Base-by-base conservation (phyloP, 2,329 filamentous ascomycete genomes). In the Aspergillus neotritici region DNA sequence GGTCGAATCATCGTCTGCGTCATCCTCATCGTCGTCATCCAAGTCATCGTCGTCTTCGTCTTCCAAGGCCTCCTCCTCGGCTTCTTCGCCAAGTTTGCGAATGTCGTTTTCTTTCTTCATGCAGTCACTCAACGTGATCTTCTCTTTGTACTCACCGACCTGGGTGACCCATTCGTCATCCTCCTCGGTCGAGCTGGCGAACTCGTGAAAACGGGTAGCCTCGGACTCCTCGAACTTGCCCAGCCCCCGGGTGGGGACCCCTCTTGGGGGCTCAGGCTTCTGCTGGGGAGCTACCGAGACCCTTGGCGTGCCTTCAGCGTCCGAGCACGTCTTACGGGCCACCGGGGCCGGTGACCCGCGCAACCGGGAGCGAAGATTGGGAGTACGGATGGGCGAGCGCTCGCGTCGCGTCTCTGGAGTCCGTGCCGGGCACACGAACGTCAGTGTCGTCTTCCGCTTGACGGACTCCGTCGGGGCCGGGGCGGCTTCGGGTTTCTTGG, bases 151-250 rank as follows among this genome's bases (percentile, higher is more conserved):
- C 28, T 79, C 77, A 6, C 77, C 74, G 29, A 79, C 73, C 56
- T 87, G 84, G 43, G 84, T 81, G 25, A 94, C 87, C 93, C 93
- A 98, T 56, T 95, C 90, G 45, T 96, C 90, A 49, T 93, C 86
- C 46, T 87, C 81, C 32, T 84, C 76, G 45, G 82, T 77, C 38
- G 87, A 89, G 61, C 85, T 89, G 34, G 87, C 91, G 63, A 97
- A 97, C 58, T 95, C 91, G 63, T 96, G 87, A 61, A 96, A 97
- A 37, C 67, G 62, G 30, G 66, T 69, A 3, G 64, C 67, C 50
- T 70, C 68, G 3, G 66, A 69, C 33, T 64, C 62, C 44, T 69
- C 61, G 31, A 69, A 68, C 39, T 64, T 63, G 25, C 64, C 65
- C 14, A 68, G 46, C 11, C 66, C 66, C 40, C 58, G 61, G 6